Base-by-base conservation (phyloP, 345 rosid genomes). In the Brassica rapa region DNA sequence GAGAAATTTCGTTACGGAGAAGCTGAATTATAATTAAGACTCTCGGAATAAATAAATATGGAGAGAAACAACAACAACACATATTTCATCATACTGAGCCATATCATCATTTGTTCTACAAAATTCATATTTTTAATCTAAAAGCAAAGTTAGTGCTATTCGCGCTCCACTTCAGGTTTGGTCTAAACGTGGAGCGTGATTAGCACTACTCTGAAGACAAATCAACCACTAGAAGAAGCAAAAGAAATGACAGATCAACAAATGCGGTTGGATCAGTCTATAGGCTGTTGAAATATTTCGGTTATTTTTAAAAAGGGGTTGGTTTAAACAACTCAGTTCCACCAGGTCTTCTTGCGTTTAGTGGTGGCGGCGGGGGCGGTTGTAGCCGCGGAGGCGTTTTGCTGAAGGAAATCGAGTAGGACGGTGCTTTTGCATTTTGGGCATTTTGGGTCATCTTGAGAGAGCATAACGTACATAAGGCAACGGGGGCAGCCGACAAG, bases 401-500 rank as follows among this genome's bases (percentile, higher is more conserved):
- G 89, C 15, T 78, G 73, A 29, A 88, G 86, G 81, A 92, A 87
- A 71, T 90, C 94, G 9, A 92, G 90, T 74, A 92, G 85, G 12
- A 92, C 93, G 11, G 96, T 87, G 83, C 96, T 89, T 89, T 92
- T 88, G 85, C 97, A 92, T 80, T 85, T 89, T 55, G 93, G 97
- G 77, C 97, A 92, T 64, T 85, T 89, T n/a, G 96, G 94, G 59
- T 89, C 90, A 25, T 86, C 88, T 65, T 90, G 90, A 0, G 96
- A 87, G 3, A 92, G 88, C 96, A 92, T 90, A 57, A 92, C 94
- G 56, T 92, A 92, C 96, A 92, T 88, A 73, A 89, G 88, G 67
- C 97, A 92, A 71, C 96, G 84, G 37, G 97, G 96, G 35, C 97
- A 92, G 0, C 97, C 99, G 1, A 91, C 98, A 11, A 95, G 92